These are phyloP conservation scores for Venturia carpophila DNA, from an alignment of 2,329 filamentous ascomycete genomes.

Conservation along the genomic window DNA sequence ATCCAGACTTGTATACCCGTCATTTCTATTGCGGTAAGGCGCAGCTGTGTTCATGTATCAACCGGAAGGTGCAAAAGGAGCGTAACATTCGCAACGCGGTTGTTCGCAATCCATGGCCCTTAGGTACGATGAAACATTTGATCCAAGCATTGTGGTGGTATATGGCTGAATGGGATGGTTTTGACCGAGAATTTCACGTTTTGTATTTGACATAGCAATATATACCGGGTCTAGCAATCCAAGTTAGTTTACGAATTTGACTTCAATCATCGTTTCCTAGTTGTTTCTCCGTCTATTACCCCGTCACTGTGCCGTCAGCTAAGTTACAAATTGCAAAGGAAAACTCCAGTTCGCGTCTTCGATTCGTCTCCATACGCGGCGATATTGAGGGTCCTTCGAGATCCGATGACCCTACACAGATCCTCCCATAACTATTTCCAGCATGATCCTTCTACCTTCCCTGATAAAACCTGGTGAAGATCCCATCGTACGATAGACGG, in stretches of 20 bases:
- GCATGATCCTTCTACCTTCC: neutral
- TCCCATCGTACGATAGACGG: neutral
- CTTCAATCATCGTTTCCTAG: neutral
- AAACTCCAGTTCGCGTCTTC: neutral
- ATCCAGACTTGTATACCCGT: neutral
- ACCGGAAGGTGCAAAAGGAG: neutral
- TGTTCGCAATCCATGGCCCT: neutral
- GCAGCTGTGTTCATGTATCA: neutral
- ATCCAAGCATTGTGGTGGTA: neutral
- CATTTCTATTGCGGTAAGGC: neutral
- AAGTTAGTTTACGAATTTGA: neutral
- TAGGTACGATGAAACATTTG: neutral
- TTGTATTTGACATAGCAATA: neutral
- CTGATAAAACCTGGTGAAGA: neutral
- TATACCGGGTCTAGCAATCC: neutral
- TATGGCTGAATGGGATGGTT: neutral
- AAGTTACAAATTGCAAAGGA: neutral
- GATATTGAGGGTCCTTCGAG: neutral
- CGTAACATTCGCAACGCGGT: neutral
- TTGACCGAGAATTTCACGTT: neutral
- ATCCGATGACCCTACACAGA: neutral
- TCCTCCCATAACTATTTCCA: neutral
- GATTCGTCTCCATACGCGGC: no score
- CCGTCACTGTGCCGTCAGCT: no score
- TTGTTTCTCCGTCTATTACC: no score